Evolutionary conservation across 148 eudicot species (phyloP), one percentile per base, ranked within the genome.

Genomic region (Chenopodium album): DNA sequence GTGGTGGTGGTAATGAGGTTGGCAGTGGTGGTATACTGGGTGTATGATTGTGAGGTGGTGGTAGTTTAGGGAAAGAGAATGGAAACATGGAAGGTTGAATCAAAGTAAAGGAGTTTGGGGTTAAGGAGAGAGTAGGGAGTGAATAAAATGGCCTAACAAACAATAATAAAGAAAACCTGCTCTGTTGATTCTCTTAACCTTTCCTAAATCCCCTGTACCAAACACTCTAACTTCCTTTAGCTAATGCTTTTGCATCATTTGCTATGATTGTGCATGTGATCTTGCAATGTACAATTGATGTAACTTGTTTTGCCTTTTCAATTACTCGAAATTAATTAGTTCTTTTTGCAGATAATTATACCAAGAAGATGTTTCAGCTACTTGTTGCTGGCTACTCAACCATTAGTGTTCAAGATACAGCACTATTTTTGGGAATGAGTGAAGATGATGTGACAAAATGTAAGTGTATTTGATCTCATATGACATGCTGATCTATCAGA

Each of bases 321-420:
- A 14, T 2, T 54, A 54, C 60, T 2, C 16, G 20, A 54, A 69
- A 20, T 29, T 20, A 26, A 29, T 60, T 60, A 13, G 34, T 32
- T 54, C 66, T 31, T 70, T 73, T 84, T 89, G 90, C 89, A 92
- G 97, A 90, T 56, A 86, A 82, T 54, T 93, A 95, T 87, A 93
- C 93, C 22, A 91, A 79, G 86, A 92, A 91, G 85, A 93, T 95
- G 93, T 93, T 95, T 88, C 89, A 91, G 56, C 88, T 93, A 77
- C 85, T 93, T 80, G 85, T 86, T 79, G 89, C 94, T 82, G 98
- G 97, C 80, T 93, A 95, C 90, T 93, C 97, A 31, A 95, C 98
- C 52, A 92, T 95, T 76, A 87, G 93, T 86, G 87, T 89, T 81
- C 91, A 91, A 84, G 94, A 95, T 81, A 83, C 98, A 14, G 92